These are phyloP conservation scores for Neocucurbitaria cava DNA, from an alignment of 2,329 filamentous ascomycete genomes.

Conservation along the genomic window DNA sequence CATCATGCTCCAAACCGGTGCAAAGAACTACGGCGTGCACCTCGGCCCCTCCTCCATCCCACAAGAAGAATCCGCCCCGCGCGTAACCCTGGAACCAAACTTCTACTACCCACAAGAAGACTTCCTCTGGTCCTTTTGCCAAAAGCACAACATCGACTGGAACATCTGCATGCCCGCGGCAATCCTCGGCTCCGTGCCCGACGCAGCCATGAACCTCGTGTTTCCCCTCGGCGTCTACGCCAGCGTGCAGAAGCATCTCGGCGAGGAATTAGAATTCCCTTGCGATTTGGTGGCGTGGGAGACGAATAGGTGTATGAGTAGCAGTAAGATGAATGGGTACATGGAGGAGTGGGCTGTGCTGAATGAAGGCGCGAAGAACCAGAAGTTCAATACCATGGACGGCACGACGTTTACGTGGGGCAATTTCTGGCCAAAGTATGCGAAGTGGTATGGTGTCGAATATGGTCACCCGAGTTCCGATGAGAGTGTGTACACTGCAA, in stretches of 20 bases:
- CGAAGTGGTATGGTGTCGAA: slow-evolving; percentile 53
- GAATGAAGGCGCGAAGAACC: slow-evolving; percentile 49
- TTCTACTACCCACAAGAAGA: slow-evolving; percentile 66
- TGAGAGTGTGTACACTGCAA: slow-evolving; percentile 11
- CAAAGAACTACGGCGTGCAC: slow-evolving; percentile 61
- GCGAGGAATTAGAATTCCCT: slow-evolving; percentile 53
- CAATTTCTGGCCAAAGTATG: slow-evolving; percentile 57
- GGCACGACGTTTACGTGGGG: slow-evolving; percentile 56
- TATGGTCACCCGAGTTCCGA: slow-evolving; percentile 42
- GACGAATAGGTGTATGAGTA: slow-evolving; percentile 50
- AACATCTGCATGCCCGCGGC: slow-evolving; percentile 58
- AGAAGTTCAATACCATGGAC: slow-evolving; percentile 60
- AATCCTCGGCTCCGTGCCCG: slow-evolving; percentile 58
- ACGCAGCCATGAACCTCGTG: slow-evolving; percentile 59
- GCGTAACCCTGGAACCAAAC: slow-evolving; percentile 56
- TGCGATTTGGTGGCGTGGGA: slow-evolving; percentile 56
- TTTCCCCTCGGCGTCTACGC: slow-evolving; percentile 60
- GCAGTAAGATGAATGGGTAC: slow-evolving; percentile 57
- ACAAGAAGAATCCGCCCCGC: slow-evolving; percentile 55
- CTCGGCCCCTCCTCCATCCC: slow-evolving; percentile 55
- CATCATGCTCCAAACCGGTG: slow-evolving; percentile 60
- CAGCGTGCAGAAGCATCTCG: slow-evolving; percentile 53
- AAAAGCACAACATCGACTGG: slow-evolving; percentile 48
- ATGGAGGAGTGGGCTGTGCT: slow-evolving; percentile 61
- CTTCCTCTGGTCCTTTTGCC: slow-evolving; percentile 53